phyloP scores from a whole-genome alignment of 208 protist genomes.

The Trypanosoma rangeli region DNA sequence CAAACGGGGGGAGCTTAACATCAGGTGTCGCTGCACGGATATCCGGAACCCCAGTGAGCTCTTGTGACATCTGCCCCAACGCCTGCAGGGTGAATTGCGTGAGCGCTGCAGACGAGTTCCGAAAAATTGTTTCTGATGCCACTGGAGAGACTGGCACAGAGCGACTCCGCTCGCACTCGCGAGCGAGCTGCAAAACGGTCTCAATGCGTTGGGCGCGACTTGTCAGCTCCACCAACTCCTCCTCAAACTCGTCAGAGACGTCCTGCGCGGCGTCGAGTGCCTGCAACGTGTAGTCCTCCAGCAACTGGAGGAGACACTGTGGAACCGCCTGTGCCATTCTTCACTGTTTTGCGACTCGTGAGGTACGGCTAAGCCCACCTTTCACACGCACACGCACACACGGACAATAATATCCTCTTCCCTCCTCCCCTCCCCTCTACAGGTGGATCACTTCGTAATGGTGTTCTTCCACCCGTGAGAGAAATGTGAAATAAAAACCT shows the following conservation, averaged over 20 bases:
- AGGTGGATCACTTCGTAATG: not conserved
- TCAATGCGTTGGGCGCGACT: constrained; percentile 18
- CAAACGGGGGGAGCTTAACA: not conserved
- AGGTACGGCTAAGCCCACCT: constrained; percentile 2
- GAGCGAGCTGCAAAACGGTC: constrained; percentile 16
- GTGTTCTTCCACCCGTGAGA: too few relatives aligned
- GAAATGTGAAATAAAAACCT: not conserved
- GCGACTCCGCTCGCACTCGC: constrained; percentile 1
- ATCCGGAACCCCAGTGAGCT: constrained; percentile 18
- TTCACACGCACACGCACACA: not conserved
- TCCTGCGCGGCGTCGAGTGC: constrained; percentile 42
- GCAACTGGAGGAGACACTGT: constrained; percentile 30
- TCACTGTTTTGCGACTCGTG: not conserved
- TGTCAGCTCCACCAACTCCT: constrained; percentile 13
- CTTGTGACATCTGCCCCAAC: constrained; percentile 11
- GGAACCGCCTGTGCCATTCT: constrained; percentile 2
- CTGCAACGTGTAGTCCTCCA: constrained; percentile 50
- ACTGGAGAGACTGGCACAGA: not conserved
- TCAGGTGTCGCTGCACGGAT: not conserved
- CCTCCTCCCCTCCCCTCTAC: not conserved
- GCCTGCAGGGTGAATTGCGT: constrained; percentile 13
- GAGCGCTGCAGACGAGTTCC: not conserved
- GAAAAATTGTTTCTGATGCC: not conserved
- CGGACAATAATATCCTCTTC: too few relatives aligned
- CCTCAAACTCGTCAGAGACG: constrained; percentile 34